Base-by-base conservation (phyloP, 179 eudicot genomes). In the Vitellaria paradoxa region DNA sequence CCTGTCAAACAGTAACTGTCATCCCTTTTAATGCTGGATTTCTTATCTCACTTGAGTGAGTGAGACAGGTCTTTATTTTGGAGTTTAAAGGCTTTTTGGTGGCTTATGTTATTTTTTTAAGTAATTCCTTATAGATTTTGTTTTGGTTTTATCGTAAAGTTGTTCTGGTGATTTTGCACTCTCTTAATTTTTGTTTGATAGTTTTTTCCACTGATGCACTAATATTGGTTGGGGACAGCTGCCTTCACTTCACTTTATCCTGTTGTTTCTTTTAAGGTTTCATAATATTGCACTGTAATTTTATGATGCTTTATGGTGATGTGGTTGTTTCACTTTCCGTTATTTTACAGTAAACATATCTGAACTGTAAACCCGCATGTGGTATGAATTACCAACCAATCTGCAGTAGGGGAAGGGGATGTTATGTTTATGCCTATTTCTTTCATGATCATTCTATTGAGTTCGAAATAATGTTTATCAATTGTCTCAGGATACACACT, bases 401-500 rank as follows among this genome's bases (percentile, higher is more conserved):
- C 37, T 68, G 13, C 72, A n/a, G 24, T 21, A 68, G n/a, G 49
- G 20, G 37, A 40, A 12, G 2, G n/a, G 20, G 62, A 57, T 14
- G 13, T 57, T 57, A 17, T 57, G 18, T 13, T 13, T 53, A 11
- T 20, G 60, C 9, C 9, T 3, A 20, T 10, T 12, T 8, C 8
- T 70, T 70, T 24, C 40, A 24, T 49, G 18, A 53, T 50, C 47
- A 23, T 55, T 13, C 14, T 46, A 56, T 37, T 1, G 37, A 46
- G 23, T 56, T 55, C 9, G 11, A 30, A 37, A 50, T 68, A 55
- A 77, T 69, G 30, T 68, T 65, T 30, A 17, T 60, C 56, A 37
- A 23, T 76, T 30, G 40, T 71, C 74, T 72, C 88, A 95, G 99
- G 97, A 90, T 71, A 84, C 97, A 42, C 78, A 83, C 75, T 78